Base-by-base conservation (phyloP, 2,329 filamentous ascomycete genomes). In the Lachnellula hyalina region DNA sequence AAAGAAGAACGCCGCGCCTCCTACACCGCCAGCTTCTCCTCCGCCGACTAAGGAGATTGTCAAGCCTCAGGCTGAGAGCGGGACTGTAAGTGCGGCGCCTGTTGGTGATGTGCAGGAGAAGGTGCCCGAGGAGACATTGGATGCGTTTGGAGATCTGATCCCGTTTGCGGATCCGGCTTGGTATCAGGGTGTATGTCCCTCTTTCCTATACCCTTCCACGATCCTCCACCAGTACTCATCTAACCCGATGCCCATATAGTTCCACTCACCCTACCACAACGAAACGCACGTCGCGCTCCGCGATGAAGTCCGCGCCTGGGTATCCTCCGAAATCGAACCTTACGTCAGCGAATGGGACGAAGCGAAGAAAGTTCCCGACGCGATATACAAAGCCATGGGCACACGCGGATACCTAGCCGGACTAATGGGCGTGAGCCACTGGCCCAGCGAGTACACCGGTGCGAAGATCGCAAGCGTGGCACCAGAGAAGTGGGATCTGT, bases 281-380 rank as follows among this genome's bases (percentile, higher is more conserved):
- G 87, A 96, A 74, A 85, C 90, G 5, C 94, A 99, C 73, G 92
- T 85, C 54, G 91, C 90, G 50, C 86, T 99, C 49, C 90, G 94
- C 57, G 86, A 84, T 61, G 94, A 99, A 77, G 80, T 96, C 57
- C 89, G 94, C 68, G 82, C 91, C 77, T 99, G 92, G 92, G 83
- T 99, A 53, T 89, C 96, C 58, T 82, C 79, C 54, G 89, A 90
- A 65, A 86, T 97, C 70, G 91, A 96, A 77, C 93, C 94, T 21
- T 81, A 93, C 65, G 90, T 97, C 54, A 88, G 85, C 41, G 94
- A 99, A 72, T 99, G 94, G 94, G 94, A 99, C 65, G 94, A 97
- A 79, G 89, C 86, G 65, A 95, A 91, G 77, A 83, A 86, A 69
- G 91, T 97, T 1, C 93, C 94, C 0, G 84, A 89, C 46, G 81